These are phyloP conservation scores for Trematosphaeria pertusa DNA, from an alignment of 2,329 filamentous ascomycete species.

Conservation along the genomic window DNA sequence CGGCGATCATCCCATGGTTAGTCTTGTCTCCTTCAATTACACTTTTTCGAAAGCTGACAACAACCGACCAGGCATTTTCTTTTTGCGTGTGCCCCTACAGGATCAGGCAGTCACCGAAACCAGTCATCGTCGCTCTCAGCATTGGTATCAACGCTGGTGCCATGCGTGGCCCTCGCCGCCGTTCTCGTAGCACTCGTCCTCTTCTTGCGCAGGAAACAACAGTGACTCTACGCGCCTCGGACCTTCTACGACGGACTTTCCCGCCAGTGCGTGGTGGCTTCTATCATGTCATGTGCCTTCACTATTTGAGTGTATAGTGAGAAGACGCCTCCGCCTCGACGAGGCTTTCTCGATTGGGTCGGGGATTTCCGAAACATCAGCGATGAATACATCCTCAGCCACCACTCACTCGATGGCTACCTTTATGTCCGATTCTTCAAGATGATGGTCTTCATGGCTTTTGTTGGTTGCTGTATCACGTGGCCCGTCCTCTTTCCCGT, in stretches of 20 bases:
- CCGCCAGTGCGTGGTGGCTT: conserved; percentile 1
- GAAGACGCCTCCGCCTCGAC: conserved; percentile 1
- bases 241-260: conserved; percentile 7
- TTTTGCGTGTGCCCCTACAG: too few relatives aligned
- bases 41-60: too few relatives aligned
- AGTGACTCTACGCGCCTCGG: conserved; percentile 6
- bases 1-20: too few relatives aligned
- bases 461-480: conserved; percentile 3
- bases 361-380: conserved; percentile 1
- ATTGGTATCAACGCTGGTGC: conserved; percentile 5
- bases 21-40: too few relatives aligned
- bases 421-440: conserved; percentile 7
- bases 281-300: too few relatives aligned
- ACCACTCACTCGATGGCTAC: conserved; percentile 8
- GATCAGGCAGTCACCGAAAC: too few relatives aligned
- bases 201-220: conserved; percentile 8
- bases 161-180: conserved; percentile 4
- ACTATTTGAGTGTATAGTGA: conserved; percentile 4
- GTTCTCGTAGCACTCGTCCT: conserved; percentile 8
- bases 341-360: conserved; percentile 7
- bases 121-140: conserved; percentile 5
- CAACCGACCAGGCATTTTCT: too few relatives aligned
- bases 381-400: conserved; percentile 12
- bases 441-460: conserved; percentile 6
- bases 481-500: conserved; percentile 7